phyloP scores from a whole-genome alignment of 2,329 filamentous ascomycete genomes.

The Aspergillus sp. region DNA sequence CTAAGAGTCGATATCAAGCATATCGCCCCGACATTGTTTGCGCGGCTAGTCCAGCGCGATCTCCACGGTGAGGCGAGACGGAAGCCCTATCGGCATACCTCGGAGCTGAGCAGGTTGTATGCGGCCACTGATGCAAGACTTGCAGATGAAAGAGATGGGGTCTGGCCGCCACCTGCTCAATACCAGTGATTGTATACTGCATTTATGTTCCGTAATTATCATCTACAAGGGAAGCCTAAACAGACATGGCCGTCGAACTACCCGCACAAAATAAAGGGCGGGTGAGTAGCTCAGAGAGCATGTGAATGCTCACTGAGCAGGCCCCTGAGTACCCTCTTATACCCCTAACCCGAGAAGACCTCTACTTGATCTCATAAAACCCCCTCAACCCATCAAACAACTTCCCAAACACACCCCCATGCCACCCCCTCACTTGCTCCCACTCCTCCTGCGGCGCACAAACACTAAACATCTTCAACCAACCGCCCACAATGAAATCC shows the following conservation, averaged over 20 bases:
- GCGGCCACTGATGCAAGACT: constrained; percentile 4
- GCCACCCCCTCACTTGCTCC: constrained; percentile 7
- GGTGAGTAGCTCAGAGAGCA: too few species aligned
- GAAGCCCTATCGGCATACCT: constrained; percentile 19
- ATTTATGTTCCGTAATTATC: background rate
- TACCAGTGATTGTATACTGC: background rate
- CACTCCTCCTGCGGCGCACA: constrained; percentile 8
- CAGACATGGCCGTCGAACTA: too few species aligned
- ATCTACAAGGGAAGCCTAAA: too few species aligned
- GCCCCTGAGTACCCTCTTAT: too few species aligned
- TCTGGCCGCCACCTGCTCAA: constrained; percentile 14
- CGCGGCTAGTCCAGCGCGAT: constrained; percentile 16
- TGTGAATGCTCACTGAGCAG: background rate
- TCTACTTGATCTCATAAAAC: too few species aligned
- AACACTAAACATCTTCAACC: constrained; percentile 1
- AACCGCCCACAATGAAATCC: constrained; percentile 5
- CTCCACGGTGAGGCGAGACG: constrained; percentile 16
- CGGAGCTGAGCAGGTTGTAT: constrained; percentile 18
- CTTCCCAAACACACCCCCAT: constrained; percentile 3
- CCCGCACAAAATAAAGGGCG: too few species aligned
- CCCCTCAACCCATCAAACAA: too few species aligned
- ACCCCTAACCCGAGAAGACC: too few species aligned
- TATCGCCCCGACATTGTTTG: constrained; percentile 18
- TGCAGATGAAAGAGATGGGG: constrained; percentile 4
- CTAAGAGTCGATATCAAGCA: constrained; percentile 20